A percentile compares a stretch with the other conserved stretches of the same genome.
These are phyloP conservation scores for Closterium sp. DNA, from an alignment of 139 green algal species.

Conservation along the genomic window DNA sequence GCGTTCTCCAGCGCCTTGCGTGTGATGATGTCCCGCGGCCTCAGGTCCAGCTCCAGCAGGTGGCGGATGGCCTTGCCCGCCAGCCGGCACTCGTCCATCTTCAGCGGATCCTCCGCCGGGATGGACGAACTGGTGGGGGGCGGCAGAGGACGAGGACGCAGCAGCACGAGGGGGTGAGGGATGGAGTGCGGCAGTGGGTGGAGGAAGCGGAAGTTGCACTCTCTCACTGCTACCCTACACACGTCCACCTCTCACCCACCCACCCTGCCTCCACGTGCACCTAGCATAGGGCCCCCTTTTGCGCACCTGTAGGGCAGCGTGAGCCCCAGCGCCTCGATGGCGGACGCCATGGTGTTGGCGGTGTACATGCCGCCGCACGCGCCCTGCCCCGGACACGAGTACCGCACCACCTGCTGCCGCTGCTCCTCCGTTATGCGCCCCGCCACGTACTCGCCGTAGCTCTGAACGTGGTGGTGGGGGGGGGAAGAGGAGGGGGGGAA, in stretches of 20 bases:
- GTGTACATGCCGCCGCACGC: slow-evolving; percentile 95
- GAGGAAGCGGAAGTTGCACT: no score
- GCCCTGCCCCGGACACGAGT: slow-evolving; percentile 87
- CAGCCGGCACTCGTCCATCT: slow-evolving; percentile 88
- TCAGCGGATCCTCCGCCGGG: slow-evolving; percentile 91
- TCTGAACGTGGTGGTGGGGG: slow-evolving; percentile 60
- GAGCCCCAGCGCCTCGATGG: slow-evolving; percentile 97
- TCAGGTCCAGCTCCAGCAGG: slow-evolving; percentile 78
- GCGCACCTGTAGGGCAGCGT: slow-evolving; percentile 76
- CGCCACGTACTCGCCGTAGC: slow-evolving; percentile 74
- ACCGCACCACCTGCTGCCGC: slow-evolving; percentile 83
- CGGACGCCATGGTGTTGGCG: slow-evolving; percentile 97
- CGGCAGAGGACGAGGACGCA: no score
- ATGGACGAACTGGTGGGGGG: slow-evolving; percentile 65
- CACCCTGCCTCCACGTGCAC: no score
- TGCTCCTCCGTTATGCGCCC: slow-evolving; percentile 82
- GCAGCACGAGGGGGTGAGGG: background rate
- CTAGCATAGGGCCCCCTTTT: no score
- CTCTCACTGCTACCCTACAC: no score
- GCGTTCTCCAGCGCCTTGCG: slow-evolving; percentile 92
- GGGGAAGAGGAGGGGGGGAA: no score
- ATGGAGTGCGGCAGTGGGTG: no score
- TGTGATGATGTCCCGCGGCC: slow-evolving; percentile 96
- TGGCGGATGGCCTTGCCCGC: slow-evolving; percentile 64
- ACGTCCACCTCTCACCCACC: no score